Evolutionary conservation across 2,329 filamentous ascomycete species (phyloP).

Genomic region (Laburnicola sp.): DNA sequence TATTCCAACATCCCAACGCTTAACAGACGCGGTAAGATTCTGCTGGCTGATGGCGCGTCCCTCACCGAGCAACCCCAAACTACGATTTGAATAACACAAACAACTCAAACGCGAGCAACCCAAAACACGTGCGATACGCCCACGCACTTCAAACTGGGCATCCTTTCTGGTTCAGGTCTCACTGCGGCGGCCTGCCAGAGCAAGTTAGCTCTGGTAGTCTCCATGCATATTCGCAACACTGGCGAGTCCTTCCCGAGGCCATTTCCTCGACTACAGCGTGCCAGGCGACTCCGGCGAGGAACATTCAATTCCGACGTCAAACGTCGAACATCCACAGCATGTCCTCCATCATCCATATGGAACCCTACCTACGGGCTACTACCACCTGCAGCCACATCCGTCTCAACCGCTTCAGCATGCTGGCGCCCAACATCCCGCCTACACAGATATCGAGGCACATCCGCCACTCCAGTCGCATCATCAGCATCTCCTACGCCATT

Average conservation of each 20-base stretch:
- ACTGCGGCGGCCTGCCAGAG: conserved; percentile 53
- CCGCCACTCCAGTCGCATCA: conserved; percentile 39
- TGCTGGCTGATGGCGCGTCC: conserved; percentile 41
- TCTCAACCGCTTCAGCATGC: conserved; percentile 47
- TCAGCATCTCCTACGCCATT: conserved; percentile 38
- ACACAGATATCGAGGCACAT: conserved; percentile 46
- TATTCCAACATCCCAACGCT: conserved; percentile 45
- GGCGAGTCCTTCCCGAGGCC: conserved; percentile 53
- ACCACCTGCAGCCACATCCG: conserved; percentile 44
- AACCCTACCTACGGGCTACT: conserved; percentile 39
- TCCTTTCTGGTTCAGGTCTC: conserved; percentile 49
- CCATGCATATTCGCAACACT: conserved; percentile 55
- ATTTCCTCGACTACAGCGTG: conserved; percentile 52
- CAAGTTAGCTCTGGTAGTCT: conserved; percentile 55
- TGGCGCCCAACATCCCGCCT: conserved; percentile 40
- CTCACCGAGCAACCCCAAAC: conserved; percentile 40
- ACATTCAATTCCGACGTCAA: conserved; percentile 46
- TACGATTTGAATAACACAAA: conserved; percentile 49
- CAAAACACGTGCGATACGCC: conserved; percentile 47
- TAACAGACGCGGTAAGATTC: conserved; percentile 45
- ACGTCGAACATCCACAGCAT: conserved; percentile 47
- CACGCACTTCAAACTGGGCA: conserved; percentile 41
- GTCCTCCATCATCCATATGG: conserved; percentile 45
- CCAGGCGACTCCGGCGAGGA: conserved; percentile 50
- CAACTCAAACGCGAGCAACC: conserved; percentile 42